Evolutionary conservation across 805 yeast species (phyloP), one percentile per base, ranked within the genome.

Genomic region (Barnettozyma sucrosica): DNA sequence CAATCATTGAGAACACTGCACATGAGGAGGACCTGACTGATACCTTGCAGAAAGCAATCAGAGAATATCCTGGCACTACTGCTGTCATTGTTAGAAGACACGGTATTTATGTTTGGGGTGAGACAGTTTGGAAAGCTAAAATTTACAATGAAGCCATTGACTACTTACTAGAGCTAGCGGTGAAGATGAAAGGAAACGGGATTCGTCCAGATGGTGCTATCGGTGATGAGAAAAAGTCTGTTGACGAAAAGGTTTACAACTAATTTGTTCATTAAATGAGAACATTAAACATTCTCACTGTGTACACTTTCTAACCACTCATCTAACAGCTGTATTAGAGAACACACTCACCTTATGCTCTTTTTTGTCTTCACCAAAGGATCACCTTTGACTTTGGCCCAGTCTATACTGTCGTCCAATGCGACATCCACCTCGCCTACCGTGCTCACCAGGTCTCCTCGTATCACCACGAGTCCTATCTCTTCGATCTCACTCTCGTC

Each of bases 91-190:
- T 92, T 7, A 78, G 96, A 65, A 75, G 97, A 59, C 98, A 92
- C 61, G 98, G 98, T 1, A 83, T 92, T 40, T 92, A 83, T 62
- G 96, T 89, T n/a, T 92, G 97, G 97, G 97, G 97, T 21, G 88
- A 84, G 56, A 80, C 76, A 23, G 86, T 88, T 11, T 85, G 95
- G 86, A 89, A 90, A 66, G 97, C 97, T 43, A 92, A 92, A 66
- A 77, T 92, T 13, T 85, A 85, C 64, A 89, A 89, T 62, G 98
- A 92, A 66, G 95, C 97, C 16, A 80, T 92, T 50, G 97, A 92
- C 60, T 92, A 90, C 62, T 67, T 92, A 52, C 70, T 92, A 58
- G 96, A 87, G 53, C 66, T 90, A 54, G 96, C 93, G 1, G 77
- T 90, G 33, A 85, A 85, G 61, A 86, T 89, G 96, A 77, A 79